A percentile compares a stretch with the other conserved stretches of the same genome.
phyloP scores from a whole-genome alignment of 1,284 basidiomycete species.

The Cryptococcus deneoformans region DNA sequence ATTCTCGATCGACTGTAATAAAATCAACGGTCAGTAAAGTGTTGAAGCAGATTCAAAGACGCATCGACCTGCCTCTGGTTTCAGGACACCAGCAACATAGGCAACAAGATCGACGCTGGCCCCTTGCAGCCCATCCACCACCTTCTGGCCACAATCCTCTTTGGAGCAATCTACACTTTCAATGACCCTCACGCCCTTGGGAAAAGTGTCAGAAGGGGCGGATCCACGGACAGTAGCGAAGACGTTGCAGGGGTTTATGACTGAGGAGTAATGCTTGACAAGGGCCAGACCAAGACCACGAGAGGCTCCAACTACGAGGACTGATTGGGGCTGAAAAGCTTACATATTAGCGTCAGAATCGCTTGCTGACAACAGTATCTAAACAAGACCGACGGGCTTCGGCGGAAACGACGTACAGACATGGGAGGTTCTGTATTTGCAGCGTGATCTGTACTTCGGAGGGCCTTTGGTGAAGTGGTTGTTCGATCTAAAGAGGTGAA shows the following conservation, averaged over 20 bases:
- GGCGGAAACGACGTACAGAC: background rate
- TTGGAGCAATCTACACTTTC: conserved; percentile 48
- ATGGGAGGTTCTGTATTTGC: background rate
- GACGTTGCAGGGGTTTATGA: conserved; percentile 26
- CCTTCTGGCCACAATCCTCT: conserved; percentile 45
- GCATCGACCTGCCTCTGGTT: conserved; percentile 45
- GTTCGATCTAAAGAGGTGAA: too few relatives aligned
- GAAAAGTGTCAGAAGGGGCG: conserved; percentile 23
- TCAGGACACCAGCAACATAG: conserved; percentile 52
- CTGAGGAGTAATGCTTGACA: conserved; percentile 31
- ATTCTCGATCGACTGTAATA: conserved; percentile 47
- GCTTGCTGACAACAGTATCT: background rate
- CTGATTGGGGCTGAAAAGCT: conserved; percentile 15
- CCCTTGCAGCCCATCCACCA: conserved; percentile 41
- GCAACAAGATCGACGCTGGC: conserved; percentile 48
- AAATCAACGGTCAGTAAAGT: background rate
- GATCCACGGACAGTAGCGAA: conserved; percentile 51
- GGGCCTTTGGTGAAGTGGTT: background rate
- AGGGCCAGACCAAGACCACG: conserved; percentile 54
- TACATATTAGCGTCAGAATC: too few relatives aligned
- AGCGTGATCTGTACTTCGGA: background rate
- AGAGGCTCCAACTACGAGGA: conserved; percentile 50
- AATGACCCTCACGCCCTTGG: conserved; percentile 46
- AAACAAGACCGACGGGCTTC: background rate
- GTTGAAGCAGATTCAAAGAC: background rate